Base-by-base conservation (phyloP, 148 eudicot species). In the Arctostaphylos glauca region DNA sequence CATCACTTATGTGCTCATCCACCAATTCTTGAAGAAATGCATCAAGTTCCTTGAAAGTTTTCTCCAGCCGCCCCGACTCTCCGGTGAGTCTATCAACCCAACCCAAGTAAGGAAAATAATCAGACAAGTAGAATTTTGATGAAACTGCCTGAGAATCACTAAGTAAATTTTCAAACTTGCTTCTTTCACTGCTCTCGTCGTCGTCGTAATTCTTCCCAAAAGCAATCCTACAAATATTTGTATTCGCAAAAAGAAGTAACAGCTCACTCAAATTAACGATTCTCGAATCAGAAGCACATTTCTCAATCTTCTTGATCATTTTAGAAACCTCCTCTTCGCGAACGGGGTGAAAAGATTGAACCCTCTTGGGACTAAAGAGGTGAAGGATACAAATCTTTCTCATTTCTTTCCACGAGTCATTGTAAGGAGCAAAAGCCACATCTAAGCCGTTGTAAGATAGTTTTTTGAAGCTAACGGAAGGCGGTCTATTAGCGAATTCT, bases 381-480 rank as follows among this genome's bases (percentile, higher is more conserved):
- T 78, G 53, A 46, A 58, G 68, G 23, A n/a, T 16, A 25, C 52
- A 43, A 12, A 78, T 21, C 71, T 46, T 78, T 46, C 81, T 78
- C 81, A 78, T 78, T 21, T 59, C 41, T 18, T 19, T 78, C 81
- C 81, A 78, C 18, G 64, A 78, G 5, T 78, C 70, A 46, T 59
- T 60, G 19, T 18, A 58, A 6, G 81, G 81, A 46, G 81, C n/a
- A 3, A 78, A 78, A 25, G n/a, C 81, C 25, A 78, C 8, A 25
- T 21, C 81, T n/a, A 78, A 78, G 18, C 41, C 16, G 15, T 46
- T 60, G 38, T n/a, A 44, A 58, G 81, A 78, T 9, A 78, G 71
- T 12, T 44, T 78, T 47, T 59, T 9, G 15, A 16, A 13, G 53
- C 81, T 67, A 4, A 43, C 14, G 53, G 44, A 16, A 6, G 53